Conservation (phyloP, 495 filamentous ascomycete genomes). For the Parathielavia appendiculata region DNA sequence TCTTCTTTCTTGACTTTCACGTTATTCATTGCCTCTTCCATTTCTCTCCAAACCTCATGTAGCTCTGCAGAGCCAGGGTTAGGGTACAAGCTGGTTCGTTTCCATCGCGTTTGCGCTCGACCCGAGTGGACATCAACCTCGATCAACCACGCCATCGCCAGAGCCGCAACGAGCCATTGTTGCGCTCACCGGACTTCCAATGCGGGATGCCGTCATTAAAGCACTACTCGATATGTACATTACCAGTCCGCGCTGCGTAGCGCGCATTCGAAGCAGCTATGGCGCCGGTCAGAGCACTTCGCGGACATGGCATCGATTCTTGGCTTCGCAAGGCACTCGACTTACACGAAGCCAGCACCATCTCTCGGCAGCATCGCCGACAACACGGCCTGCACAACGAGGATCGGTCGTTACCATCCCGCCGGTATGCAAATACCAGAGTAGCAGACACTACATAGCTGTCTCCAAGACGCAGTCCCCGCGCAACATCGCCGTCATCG, state of each 20-base stretch:
- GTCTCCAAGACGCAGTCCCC: neutral
- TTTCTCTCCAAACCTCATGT: too few species aligned
- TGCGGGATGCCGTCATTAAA: constrained; percentile 14
- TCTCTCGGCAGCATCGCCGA: neutral
- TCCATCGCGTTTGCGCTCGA: neutral
- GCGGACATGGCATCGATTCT: neutral
- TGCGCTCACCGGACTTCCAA: neutral
- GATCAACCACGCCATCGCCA: neutral
- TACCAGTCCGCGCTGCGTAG: constrained; percentile 19
- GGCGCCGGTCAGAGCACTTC: constrained; percentile 5
- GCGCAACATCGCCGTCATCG: constrained; percentile 60
- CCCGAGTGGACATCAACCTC: neutral
- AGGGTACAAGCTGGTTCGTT: neutral
- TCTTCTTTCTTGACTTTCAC: too few species aligned
- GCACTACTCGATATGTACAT: constrained; percentile 23
- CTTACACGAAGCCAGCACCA: neutral
- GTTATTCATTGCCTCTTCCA: too few species aligned
- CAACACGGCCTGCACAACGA: neutral
- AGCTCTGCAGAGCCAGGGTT: too few species aligned
- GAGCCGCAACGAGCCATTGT: constrained; percentile 17
- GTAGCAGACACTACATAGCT: constrained; percentile 8
- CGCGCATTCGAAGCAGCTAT: neutral
- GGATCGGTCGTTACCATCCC: neutral
- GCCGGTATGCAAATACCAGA: neutral
- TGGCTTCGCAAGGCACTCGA: neutral